Base-by-base conservation (phyloP, 2,329 filamentous ascomycete species). In the Ophiocordyceps unilateralis region DNA sequence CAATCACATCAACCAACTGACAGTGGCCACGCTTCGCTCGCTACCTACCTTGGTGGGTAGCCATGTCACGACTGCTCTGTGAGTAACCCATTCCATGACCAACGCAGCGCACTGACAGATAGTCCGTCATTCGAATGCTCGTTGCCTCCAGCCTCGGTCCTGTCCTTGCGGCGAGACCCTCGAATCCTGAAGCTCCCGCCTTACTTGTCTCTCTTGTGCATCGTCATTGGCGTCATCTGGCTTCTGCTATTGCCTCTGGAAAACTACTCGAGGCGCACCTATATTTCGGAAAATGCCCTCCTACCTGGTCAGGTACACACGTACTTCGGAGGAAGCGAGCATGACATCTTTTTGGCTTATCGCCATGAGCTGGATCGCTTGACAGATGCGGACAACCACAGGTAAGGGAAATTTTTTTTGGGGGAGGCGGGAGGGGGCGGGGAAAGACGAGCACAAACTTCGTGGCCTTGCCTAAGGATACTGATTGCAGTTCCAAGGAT, bases 201-300 rank as follows among this genome's bases (percentile, higher is more conserved):
- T 14, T 89, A 93, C 65, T 66, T 96, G 28, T 95, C 89, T 28
- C 72, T 86, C 42, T 66, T 93, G 36, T 93, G 83, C 62, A 78
- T 96, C 53, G 54, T 89, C 41, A 74, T 94, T 53, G 91, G 91
- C 43, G 74, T 95, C 44, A 74, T 77, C 51, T 98, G 89, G 85
- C 77, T 98, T 14, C 75, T 95, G 20, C 70, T 96, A 26, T 75
- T 98, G 1, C 91, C 91, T 3, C 71, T 96, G 43, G 75, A 96
- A 61, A 76, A 88, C 50, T 94, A 96, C 66, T 94, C 87, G 41
- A 78, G 91, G 50, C 73, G 76, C 46, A 98, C 89, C 1, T 98
- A 98, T 61, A 91, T 98, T 45, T 96, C 89, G 38, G 91, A 98
- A 61, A 98, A 98, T 59, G 91, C 91, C 11, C 76, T 98, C 28